A percentile compares a stretch with the other conserved stretches of the same genome.
Evolutionary conservation across 371 early-diverging fungal species (phyloP).

Genomic region (Choanephora cucurbitarum): DNA sequence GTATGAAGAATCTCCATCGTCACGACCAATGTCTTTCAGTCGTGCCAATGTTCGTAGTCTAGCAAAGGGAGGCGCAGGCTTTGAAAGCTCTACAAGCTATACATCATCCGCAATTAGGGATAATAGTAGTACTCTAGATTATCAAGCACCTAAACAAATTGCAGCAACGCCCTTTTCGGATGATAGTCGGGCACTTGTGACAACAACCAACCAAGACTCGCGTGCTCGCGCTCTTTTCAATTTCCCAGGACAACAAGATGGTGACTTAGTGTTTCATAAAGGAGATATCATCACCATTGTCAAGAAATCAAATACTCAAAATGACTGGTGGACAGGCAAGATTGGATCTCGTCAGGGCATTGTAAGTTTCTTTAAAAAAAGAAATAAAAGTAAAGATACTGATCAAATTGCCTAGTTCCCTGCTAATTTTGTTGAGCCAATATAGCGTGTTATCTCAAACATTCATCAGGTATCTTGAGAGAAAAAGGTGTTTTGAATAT

Average conservation of each 20-base stretch:
- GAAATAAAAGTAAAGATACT: background rate
- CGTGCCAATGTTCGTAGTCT: slow-evolving; percentile 29
- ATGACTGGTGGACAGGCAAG: slow-evolving; percentile 89
- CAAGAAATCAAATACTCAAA: slow-evolving; percentile 63
- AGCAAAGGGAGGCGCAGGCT: slow-evolving; percentile 18
- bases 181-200: background rate
- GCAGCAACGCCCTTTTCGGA: background rate
- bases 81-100: slow-evolving; percentile 1
- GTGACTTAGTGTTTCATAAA: slow-evolving; percentile 76
- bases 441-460: background rate
- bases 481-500: too few species aligned
- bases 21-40: slow-evolving; percentile 23
- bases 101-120: slow-evolving; percentile 7
- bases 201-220: slow-evolving; percentile 27
- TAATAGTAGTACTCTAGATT: background rate
- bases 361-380: slow-evolving; percentile 37
- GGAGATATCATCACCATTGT: slow-evolving; percentile 78
- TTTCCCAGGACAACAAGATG: slow-evolving; percentile 71
- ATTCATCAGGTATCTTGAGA: too few species aligned
- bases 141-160: slow-evolving; percentile 13
- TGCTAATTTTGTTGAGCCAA: slow-evolving; percentile 67
- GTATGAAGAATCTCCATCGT: background rate
- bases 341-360: slow-evolving; percentile 64
- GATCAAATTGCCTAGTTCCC: slow-evolving; percentile 56
- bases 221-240: slow-evolving; percentile 76